Base-by-base conservation (phyloP, 176 grass and related monocot genomes). In the Eragrostis nindensis region DNA sequence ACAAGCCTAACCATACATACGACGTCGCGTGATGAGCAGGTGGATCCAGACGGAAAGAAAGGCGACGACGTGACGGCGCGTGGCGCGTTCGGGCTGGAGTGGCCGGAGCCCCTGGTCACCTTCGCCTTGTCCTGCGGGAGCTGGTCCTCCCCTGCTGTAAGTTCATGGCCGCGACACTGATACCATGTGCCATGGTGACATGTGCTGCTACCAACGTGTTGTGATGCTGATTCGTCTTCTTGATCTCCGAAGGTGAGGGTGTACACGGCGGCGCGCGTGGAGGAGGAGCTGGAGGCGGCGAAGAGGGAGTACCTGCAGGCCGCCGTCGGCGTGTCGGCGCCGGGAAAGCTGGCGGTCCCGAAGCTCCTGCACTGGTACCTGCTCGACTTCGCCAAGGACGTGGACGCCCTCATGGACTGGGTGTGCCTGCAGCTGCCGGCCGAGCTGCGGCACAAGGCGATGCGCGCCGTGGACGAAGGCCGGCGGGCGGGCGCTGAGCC, bases 361-460 rank as follows among this genome's bases (percentile, higher is more conserved):
- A 99, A 99, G 82, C 84, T 99, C 1, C 84, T 99, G 53, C 89
- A 99, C 40, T 96, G 97, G 93, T 96, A 93, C 59, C 83, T 99
- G 24, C 86, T 89, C 6, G 94, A 97, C 56, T 97, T 97, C 49
- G 94, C 94, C 19, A 99, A 99, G 73, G 91, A 99, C 75, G 85
- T 96, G 70, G 93, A 92, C 49, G 93, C 97, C n/a, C 89, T 99
- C 73, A 93, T 99, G 93, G 97, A 96, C 76, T 99, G 97, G 97
- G 90, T 99, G 5, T 99, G 93, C 85, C 79, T 99, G 79, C 97
- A 99, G 80, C 79, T 99, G 29, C 97, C 93, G 2, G 18, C 44
- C 39, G 84, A 87, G 78, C 22, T 91, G 64, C 92, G 68, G 41
- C 79, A 77, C 39, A 21, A 2, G 30, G 93, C 93, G 61, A 46